A percentile compares a stretch with the other conserved stretches of the same genome.
phyloP scores from a whole-genome alignment of 2,329 filamentous ascomycete species.

The Paramyrothecium roridum region DNA sequence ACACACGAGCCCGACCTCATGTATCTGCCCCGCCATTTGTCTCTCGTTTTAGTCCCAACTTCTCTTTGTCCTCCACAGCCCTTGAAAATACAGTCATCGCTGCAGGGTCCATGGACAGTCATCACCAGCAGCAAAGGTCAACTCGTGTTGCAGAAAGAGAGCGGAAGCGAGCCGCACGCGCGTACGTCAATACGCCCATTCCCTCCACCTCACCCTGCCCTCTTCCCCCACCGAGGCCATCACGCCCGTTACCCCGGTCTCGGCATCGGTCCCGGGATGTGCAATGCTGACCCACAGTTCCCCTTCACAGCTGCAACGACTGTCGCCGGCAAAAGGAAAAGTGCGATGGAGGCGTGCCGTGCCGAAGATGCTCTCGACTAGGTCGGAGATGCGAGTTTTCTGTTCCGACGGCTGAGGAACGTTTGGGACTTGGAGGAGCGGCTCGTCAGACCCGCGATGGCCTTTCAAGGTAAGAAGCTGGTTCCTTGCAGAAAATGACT shows the following conservation, averaged over 20 bases:
- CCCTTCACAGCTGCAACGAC: constrained; percentile 42
- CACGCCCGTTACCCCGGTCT: too few relatives aligned
- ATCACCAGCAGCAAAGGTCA: constrained; percentile 8
- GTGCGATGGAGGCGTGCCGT: constrained; percentile 54
- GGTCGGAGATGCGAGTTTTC: constrained; percentile 47
- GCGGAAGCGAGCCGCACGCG: constrained; percentile 23
- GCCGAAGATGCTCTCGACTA: constrained; percentile 48
- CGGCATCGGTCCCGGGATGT: too few relatives aligned
- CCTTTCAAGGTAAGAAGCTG: constrained; percentile 12
- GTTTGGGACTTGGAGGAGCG: constrained; percentile 7
- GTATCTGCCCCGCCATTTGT: too few relatives aligned
- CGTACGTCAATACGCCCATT: constrained; percentile 12
- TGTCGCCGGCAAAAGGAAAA: constrained; percentile 55
- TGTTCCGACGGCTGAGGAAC: constrained; percentile 25
- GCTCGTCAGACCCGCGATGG: constrained; percentile 10
- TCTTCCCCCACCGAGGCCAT: too few relatives aligned
- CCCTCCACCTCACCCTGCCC: background rate
- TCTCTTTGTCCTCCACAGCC: too few relatives aligned
- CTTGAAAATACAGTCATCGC: too few relatives aligned
- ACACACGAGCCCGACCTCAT: too few relatives aligned
- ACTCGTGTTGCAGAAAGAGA: constrained; percentile 23
- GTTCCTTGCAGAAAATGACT: background rate
- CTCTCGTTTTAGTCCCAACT: too few relatives aligned
- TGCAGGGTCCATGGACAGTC: background rate
- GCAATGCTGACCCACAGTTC: background rate